Conservation (phyloP, 306 rosid genomes). For the Citrullus mucosospermus region DNA sequence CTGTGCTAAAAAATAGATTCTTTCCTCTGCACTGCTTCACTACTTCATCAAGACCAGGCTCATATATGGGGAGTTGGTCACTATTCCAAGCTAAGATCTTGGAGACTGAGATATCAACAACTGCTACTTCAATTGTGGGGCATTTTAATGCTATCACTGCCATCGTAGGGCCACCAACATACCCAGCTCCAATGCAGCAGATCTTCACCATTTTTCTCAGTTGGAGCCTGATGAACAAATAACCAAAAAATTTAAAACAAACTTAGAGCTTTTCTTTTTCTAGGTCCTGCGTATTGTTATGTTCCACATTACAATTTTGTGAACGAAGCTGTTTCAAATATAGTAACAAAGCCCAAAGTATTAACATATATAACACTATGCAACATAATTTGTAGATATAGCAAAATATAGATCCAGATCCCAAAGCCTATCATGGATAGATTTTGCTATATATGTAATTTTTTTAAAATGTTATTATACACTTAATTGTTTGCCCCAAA, state of each 20-base stretch:
- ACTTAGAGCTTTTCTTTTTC: not conserved
- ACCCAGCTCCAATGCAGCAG: conserved; percentile 84
- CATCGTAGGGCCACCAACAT: conserved; percentile 83
- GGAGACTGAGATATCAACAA: conserved; percentile 66
- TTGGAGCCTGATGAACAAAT: conserved; percentile 8
- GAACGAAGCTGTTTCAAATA: too few relatives aligned
- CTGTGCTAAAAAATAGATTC: conserved; percentile 65
- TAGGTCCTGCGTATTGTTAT: not conserved
- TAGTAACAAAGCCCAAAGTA: too few relatives aligned
- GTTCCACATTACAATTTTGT: not conserved
- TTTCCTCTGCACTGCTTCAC: conserved; percentile 64
- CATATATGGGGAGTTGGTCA: conserved; percentile 62
- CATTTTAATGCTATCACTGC: conserved; percentile 75
- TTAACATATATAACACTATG: too few relatives aligned
- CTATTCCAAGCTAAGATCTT: conserved; percentile 72
- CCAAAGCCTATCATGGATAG: too few relatives aligned
- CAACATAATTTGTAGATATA: too few relatives aligned
- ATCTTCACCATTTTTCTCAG: conserved; percentile 56
- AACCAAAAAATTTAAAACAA: not conserved
- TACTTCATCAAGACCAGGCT: conserved; percentile 64
- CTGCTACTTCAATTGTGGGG: conserved; percentile 56
- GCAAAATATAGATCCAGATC: too few relatives aligned
- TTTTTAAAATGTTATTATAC: too few relatives aligned
- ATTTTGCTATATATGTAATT: too few relatives aligned
- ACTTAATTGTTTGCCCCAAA: too few relatives aligned